Base-by-base conservation (phyloP, 179 eudicot genomes). In the Beta corolliflora region DNA sequence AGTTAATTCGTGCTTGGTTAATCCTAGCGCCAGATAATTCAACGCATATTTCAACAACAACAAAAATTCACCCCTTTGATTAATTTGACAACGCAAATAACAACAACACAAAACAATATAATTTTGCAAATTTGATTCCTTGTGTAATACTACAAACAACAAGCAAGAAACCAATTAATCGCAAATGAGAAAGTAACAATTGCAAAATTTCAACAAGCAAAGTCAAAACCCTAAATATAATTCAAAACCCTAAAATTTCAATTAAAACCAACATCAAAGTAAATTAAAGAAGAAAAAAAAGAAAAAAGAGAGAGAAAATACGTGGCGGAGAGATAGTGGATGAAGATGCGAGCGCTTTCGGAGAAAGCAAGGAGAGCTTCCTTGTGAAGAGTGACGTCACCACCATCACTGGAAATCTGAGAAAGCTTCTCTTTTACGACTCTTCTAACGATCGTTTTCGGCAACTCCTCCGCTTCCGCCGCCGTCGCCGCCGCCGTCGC, bases 271-370 rank as follows among this genome's bases (percentile, higher is more conserved):
- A 5, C 44, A 53, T 10, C 31, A 52, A 55, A 54, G 88, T 81
- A 91, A n/a, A 79, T 91, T 93, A 48, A 92, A 86, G 86, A 90
- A 8, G 95, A 97, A 16, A 46, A 81, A 71, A 91, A 89, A n/a
- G n/a, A 52, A 97, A 88, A n/a, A 25, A 21, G 41, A 80, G 66
- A 31, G 61, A 18, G 63, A 44, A 45, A 67, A 81, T 88, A 93
- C 98, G 94, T 89, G 72, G 99, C 97, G 81, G 99, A 91, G 79
- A 95, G 95, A 79, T 93, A 93, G 77, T 93, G 97, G 81, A 95
- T 95, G 93, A 95, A 95, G 80, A 95, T 89, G 21, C 98, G 92
- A 66, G 94, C 77, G 10, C 63, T 54, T 73, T 73, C 77, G 25
- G 77, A 73, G 63, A 73, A 73, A 36, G 77, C 77, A 10, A 73